phyloP scores from a whole-genome alignment of 768 basidiomycete genomes.

The Pleurotus platypus region DNA sequence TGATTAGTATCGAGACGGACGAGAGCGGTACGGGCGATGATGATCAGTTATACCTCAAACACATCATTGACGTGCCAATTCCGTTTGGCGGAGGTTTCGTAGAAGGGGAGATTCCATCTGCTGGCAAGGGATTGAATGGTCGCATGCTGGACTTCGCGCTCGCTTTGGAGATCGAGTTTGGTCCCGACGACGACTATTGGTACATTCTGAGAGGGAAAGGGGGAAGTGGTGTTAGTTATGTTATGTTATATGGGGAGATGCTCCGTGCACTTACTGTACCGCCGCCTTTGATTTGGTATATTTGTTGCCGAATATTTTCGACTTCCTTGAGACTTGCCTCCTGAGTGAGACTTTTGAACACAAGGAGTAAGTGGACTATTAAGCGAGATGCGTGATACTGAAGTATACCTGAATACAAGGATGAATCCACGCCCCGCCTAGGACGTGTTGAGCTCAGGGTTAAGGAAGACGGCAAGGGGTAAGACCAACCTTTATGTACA shows the following conservation, averaged over 20 bases:
- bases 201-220: slow-evolving; percentile 37
- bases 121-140: slow-evolving; percentile 62
- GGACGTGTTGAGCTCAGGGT: neutral
- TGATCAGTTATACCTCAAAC: slow-evolving; percentile 42
- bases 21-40: neutral
- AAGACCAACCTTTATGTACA: slow-evolving; percentile 67
- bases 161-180: slow-evolving; percentile 75
- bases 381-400: neutral
- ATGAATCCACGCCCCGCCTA: slow-evolving; percentile 75
- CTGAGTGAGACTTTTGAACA: slow-evolving; percentile 60
- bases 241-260: too few species aligned
- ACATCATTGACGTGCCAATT: slow-evolving; percentile 80
- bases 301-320: slow-evolving; percentile 76
- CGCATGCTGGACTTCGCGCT: slow-evolving; percentile 69
- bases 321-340: slow-evolving; percentile 80
- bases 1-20: neutral
- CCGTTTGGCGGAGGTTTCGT: slow-evolving; percentile 85
- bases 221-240: neutral
- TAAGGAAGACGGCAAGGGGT: neutral
- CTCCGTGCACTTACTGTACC: slow-evolving; percentile 41
- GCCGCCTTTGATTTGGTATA: slow-evolving; percentile 73
- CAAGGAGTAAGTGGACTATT: slow-evolving; percentile 9
- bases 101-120: slow-evolving; percentile 72
- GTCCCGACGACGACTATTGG: slow-evolving; percentile 88
- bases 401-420: slow-evolving; percentile 70